Percentiles rank a stretch among this genome's conserved stretches.
Conservation (phyloP, 148 eudicot genomes). For the Rhododendron mucronatum region DNA sequence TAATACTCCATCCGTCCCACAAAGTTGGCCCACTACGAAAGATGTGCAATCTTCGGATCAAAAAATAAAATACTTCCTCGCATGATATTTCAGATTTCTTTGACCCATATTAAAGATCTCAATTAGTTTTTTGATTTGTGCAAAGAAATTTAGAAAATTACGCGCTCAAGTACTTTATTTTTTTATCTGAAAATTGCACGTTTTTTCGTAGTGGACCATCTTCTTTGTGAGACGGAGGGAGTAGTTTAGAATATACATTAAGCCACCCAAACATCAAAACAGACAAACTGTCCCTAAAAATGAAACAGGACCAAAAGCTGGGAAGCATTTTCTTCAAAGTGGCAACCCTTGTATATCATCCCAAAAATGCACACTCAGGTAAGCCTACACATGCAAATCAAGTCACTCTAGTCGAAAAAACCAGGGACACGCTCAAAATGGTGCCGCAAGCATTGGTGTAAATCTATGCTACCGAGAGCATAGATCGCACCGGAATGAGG, state of each 20-base stretch:
- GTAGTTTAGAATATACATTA: background rate
- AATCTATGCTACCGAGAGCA: background rate
- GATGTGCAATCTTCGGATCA: too few species aligned
- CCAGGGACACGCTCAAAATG: background rate
- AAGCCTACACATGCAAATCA: background rate
- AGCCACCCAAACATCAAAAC: slow-evolving; percentile 4
- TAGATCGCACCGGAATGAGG: background rate
- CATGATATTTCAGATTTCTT: too few species aligned
- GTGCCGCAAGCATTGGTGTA: background rate
- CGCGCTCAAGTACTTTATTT: background rate
- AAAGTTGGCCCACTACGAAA: too few species aligned
- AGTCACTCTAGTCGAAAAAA: background rate
- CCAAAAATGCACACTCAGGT: background rate
- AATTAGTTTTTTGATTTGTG: too few species aligned
- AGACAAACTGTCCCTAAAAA: background rate
- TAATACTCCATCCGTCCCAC: too few species aligned
- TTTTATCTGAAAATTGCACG: background rate
- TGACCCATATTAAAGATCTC: too few species aligned
- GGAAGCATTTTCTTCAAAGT: background rate
- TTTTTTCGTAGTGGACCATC: background rate
- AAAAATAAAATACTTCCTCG: too few species aligned
- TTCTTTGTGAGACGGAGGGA: background rate
- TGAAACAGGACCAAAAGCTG: background rate
- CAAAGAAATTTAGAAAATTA: too few species aligned
- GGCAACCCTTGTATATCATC: background rate